Conservation (phyloP, 805 yeast species). For the Wickerhamiella allomyrinae region DNA sequence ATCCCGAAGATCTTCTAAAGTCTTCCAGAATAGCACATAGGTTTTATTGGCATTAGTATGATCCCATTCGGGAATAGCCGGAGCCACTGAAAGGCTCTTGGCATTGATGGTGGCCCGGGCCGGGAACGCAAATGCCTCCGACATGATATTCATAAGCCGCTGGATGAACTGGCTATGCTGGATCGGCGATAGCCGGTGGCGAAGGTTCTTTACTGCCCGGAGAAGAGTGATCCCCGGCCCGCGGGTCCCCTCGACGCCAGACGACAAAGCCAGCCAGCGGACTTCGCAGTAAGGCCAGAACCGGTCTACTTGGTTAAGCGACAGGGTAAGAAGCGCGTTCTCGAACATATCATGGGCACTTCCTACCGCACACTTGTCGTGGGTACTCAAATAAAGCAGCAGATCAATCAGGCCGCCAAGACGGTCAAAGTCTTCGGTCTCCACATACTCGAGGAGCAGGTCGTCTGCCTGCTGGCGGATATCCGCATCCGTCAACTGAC, state of each 20-base stretch:
- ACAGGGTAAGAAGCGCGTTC: slow-evolving; percentile 1
- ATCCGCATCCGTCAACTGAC: too few relatives aligned
- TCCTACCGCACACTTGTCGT: neutral
- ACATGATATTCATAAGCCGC: neutral
- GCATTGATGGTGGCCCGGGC: neutral
- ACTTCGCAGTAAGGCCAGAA: slow-evolving; percentile 6
- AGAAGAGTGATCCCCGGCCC: slow-evolving; percentile 7
- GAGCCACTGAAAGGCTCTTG: neutral
- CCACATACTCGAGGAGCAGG: slow-evolving; percentile 2
- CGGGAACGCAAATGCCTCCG: neutral
- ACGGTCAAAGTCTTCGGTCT: neutral
- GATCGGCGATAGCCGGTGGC: slow-evolving; percentile 6
- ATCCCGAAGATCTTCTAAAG: neutral
- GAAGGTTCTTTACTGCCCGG: slow-evolving; percentile 4
- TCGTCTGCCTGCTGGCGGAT: neutral
- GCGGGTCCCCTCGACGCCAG: slow-evolving; percentile 3
- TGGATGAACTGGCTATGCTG: slow-evolving; percentile 3
- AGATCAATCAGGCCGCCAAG: neutral
- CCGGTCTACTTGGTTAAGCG: neutral
- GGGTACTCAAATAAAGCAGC: neutral
- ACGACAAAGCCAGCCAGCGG: neutral
- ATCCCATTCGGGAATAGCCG: neutral
- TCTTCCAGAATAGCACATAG: neutral
- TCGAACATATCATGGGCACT: neutral
- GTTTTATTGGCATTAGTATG: neutral